phyloP scores from a whole-genome alignment of 2,329 filamentous ascomycete species.

The Fusarium udum region DNA sequence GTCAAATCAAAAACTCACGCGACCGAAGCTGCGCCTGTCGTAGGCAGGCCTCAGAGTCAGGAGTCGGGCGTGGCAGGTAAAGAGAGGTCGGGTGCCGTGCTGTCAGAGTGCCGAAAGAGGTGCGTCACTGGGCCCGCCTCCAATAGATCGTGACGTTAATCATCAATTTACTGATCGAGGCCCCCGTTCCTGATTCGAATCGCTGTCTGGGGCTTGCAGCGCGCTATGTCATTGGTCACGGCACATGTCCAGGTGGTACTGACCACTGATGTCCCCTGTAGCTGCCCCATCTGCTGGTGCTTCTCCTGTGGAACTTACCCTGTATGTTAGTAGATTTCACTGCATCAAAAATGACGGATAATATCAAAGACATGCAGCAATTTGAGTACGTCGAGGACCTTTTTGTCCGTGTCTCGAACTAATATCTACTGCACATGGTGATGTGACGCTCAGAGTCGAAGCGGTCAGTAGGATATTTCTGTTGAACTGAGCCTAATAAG shows the following conservation, averaged over 20 bases:
- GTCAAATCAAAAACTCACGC: slow-evolving; percentile 38
- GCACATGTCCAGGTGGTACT: neutral
- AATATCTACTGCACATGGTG: neutral
- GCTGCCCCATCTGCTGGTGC: slow-evolving; percentile 2
- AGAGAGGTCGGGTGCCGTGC: slow-evolving; percentile 25
- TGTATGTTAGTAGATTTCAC: slow-evolving; percentile 11
- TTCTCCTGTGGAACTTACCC: slow-evolving; percentile 28
- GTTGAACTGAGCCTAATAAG: neutral
- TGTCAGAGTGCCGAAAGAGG: slow-evolving; percentile 21
- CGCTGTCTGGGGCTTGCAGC: slow-evolving; percentile 20
- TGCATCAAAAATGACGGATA: slow-evolving; percentile 6
- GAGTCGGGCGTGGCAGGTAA: slow-evolving; percentile 32
- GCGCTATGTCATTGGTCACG: slow-evolving; percentile 7
- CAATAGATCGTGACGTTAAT: slow-evolving; percentile 38
- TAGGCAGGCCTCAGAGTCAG: slow-evolving; percentile 24
- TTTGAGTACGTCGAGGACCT: neutral
- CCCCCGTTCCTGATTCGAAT: slow-evolving; percentile 35
- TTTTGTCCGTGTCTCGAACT: slow-evolving; percentile 14
- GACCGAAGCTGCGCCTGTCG: slow-evolving; percentile 22
- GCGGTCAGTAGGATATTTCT: slow-evolving; percentile 7
- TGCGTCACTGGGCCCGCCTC: slow-evolving; percentile 38
- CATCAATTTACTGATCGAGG: slow-evolving; percentile 19
- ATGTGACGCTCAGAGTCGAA: neutral
- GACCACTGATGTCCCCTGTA: slow-evolving; percentile 10
- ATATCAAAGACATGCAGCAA: slow-evolving; percentile 1